Percentiles rank a stretch among this genome's conserved stretches.
Evolutionary conservation across 192 early-diverging fungal genomes (phyloP).

Genomic region (Podila clonocystis): DNA sequence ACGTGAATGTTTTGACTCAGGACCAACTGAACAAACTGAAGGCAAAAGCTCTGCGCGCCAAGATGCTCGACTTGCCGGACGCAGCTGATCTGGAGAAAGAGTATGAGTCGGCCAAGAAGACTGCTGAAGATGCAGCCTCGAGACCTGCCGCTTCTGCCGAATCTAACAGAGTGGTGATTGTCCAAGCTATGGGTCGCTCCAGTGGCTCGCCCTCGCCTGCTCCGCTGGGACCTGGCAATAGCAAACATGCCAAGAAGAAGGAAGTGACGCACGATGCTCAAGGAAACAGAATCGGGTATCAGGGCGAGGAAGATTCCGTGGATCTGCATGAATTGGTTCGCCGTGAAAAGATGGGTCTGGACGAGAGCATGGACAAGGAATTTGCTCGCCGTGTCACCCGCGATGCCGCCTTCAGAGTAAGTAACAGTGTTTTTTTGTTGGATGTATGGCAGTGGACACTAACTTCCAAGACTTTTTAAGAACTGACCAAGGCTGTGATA

Average conservation of each 20-base stretch:
- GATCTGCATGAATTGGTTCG: slow-evolving; percentile 74
- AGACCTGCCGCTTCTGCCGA: slow-evolving; percentile 13
- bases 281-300: slow-evolving; percentile 72
- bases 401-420: slow-evolving; percentile 70
- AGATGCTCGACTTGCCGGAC: slow-evolving; percentile 72
- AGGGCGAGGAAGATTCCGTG: slow-evolving; percentile 61
- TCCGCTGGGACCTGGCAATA: slow-evolving; percentile 34
- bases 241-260: slow-evolving; percentile 58
- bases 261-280: slow-evolving; percentile 66
- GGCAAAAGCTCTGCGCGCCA: slow-evolving; percentile 83
- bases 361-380: slow-evolving; percentile 69
- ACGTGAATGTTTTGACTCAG: slow-evolving; percentile 8
- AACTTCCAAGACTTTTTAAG: slow-evolving; percentile 23
- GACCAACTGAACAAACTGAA: slow-evolving; percentile 89
- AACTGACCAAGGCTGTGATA: slow-evolving; percentile 26
- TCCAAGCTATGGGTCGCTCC: slow-evolving; percentile 51
- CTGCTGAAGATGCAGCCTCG: slow-evolving; percentile 42
- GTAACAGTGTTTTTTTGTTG: not conserved
- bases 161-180: slow-evolving; percentile 43
- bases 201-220: slow-evolving; percentile 28
- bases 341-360: slow-evolving; percentile 69
- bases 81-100: slow-evolving; percentile 73
- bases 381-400: slow-evolving; percentile 74
- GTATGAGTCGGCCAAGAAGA: slow-evolving; percentile 69
- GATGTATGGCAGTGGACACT: not conserved